Percentiles rank a stretch among this genome's conserved stretches.
Evolutionary conservation across 257 asterid genomes (phyloP).

Genomic region (Solanum arcanum): DNA sequence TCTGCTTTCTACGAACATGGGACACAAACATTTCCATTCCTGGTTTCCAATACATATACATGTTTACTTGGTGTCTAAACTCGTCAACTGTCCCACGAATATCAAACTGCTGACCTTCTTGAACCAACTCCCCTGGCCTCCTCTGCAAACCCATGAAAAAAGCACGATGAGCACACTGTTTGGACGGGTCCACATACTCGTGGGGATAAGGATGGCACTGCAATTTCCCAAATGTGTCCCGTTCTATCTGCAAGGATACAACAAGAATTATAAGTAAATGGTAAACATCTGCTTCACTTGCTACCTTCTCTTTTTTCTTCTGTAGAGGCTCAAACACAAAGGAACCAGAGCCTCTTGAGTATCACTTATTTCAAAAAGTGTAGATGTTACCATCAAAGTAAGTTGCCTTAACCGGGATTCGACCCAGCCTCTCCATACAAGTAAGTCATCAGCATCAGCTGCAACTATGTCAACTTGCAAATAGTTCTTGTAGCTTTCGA

Average conservation of each 20-base stretch:
- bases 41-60: constrained; percentile 75
- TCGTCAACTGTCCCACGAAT: constrained; percentile 89
- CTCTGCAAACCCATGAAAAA: constrained; percentile 90
- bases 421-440: constrained; percentile 98
- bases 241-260: constrained; percentile 70
- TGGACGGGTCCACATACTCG: constrained; percentile 53
- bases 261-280: constrained; percentile 6
- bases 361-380: constrained; percentile 3
- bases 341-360: background rate
- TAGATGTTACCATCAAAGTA: constrained; percentile 68
- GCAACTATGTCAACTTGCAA: constrained; percentile 85
- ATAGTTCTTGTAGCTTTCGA: constrained; percentile 80
- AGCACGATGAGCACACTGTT: constrained; percentile 62
- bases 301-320: background rate
- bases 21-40: constrained; percentile 88
- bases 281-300: background rate
- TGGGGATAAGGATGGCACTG: constrained; percentile 94
- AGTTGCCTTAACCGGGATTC: constrained; percentile 92
- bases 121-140: constrained; percentile 71
- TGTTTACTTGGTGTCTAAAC: constrained; percentile 69
- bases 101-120: constrained; percentile 92
- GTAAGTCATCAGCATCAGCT: constrained; percentile 74
- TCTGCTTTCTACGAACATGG: constrained; percentile 86
- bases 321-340: background rate
- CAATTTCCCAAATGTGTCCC: constrained; percentile 72